Evolutionary conservation across 2,329 filamentous ascomycete species (phyloP), one percentile per base, ranked within the genome.

Genomic region (Penicillium rolfsii): DNA sequence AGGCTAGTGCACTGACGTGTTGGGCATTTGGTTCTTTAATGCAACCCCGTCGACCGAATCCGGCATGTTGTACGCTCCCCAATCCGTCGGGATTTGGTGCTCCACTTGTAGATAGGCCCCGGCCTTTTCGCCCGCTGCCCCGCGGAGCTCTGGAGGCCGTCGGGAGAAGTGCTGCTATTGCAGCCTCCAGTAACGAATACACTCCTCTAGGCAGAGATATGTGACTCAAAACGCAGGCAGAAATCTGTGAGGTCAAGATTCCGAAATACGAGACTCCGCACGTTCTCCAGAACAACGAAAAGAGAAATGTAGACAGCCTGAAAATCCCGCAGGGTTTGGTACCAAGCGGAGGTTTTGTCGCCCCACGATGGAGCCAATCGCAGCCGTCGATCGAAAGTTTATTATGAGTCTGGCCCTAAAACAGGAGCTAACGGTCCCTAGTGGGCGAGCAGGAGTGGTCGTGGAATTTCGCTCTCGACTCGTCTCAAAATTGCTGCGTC

Each of bases 311-410:
- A 49, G 61, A 52, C 50, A 52, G 62, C 62, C 62, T 64, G 40
- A 61, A 64, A 52, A 54, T 57, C 48, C 45, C 48, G 60, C 52
- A 41, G 48, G 40, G 48, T 58, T 60, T 55, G 63, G 63, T 57
- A 60, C 59, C 62, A 58, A 45, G 22, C 46, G 59, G 52, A 61
- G 46, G 49, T 50, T 26, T 30, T 35, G 36, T 52, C 8, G 19
- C 58, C 57, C 46, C 33, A 5, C 19, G n/a, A 55, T 40, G 14
- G 8, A 49, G 52, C 56, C 61, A 61, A 61, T 61, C 56, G 22
- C 26, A n/a, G 26, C 28, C 33, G 53, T 36, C 35, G 57, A 62
- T 64, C 57, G 52, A 62, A 64, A 64, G 56, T 59, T 62, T 62
- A 64, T 62, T 62, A 26, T 38, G 50, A 48, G 50, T 53, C 50